Percentiles rank a stretch among this genome's conserved stretches.
These are phyloP conservation scores for Vararia minispora DNA, from an alignment of 768 basidiomycete species.

Conservation along the genomic window DNA sequence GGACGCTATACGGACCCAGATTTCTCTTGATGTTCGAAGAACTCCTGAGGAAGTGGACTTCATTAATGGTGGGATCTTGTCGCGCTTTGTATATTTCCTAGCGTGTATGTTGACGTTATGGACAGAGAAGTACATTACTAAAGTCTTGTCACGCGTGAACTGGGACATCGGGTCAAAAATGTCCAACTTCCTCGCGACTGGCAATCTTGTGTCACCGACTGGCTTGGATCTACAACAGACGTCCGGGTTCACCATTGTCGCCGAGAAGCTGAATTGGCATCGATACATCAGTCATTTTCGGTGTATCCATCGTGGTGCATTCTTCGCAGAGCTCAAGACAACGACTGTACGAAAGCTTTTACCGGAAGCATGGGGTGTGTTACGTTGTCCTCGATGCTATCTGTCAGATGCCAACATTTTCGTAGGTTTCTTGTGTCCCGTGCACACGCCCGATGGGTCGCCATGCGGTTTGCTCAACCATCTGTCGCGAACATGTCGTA, in stretches of 20 bases:
- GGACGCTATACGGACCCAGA: conserved; percentile 56
- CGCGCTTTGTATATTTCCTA: neutral
- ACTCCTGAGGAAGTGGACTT: conserved; percentile 76
- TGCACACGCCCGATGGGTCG: conserved; percentile 96
- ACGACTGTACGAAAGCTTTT: conserved; percentile 93
- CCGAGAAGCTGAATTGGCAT: conserved; percentile 97
- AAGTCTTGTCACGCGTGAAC: conserved; percentile 65
- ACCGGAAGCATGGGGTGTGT: conserved; percentile 93
- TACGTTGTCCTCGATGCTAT: neutral
- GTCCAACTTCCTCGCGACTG: conserved; percentile 93
- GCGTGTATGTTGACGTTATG: neutral
- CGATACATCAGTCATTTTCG: conserved; percentile 98
- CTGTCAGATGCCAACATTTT: conserved; percentile 5
- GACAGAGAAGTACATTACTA: conserved; percentile 78
- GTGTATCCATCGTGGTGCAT: conserved; percentile 97
- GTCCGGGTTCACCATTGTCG: conserved; percentile 97
- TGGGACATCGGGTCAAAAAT: conserved; percentile 88
- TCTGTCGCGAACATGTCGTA: conserved; percentile 85
- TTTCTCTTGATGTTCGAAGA: conserved; percentile 64
- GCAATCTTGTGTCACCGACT: conserved; percentile 88
- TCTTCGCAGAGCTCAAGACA: conserved; percentile 97
- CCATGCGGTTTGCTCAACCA: conserved; percentile 98
- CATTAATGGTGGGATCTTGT: conserved; percentile 53
- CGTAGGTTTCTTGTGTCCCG: conserved; percentile 91
- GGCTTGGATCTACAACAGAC: conserved; percentile 97